Conservation (phyloP, 805 yeast species). For the Kurtzmaniella cleridarum region DNA sequence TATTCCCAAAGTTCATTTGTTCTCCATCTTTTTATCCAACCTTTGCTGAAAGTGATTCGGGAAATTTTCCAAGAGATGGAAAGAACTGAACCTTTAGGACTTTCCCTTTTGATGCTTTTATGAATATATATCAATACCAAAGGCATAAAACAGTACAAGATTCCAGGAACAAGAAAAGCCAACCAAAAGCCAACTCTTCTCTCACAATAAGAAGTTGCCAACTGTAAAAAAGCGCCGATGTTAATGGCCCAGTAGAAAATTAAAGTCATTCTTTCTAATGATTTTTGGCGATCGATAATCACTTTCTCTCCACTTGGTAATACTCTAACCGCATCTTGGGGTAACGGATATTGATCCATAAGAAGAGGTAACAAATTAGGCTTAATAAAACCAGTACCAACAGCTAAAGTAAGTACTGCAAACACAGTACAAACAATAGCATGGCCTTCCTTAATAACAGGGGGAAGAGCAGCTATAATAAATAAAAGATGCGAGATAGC, state of each 20-base stretch:
- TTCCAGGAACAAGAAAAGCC: constrained; percentile 45
- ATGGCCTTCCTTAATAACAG: constrained; percentile 28
- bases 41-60: constrained; percentile 37
- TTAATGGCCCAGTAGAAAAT: constrained; percentile 53
- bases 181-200: constrained; percentile 26
- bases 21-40: constrained; percentile 37
- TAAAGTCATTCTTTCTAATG: constrained; percentile 39
- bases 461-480: constrained; percentile 44
- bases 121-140: constrained; percentile 21
- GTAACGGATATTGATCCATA: constrained; percentile 47
- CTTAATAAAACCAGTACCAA: constrained; percentile 51
- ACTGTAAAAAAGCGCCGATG: constrained; percentile 48
- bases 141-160: constrained; percentile 27
- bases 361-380: constrained; percentile 47
- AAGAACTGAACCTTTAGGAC: constrained; percentile 44
- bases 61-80: constrained; percentile 37
- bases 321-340: constrained; percentile 53
- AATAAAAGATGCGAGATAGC: constrained; percentile 43
- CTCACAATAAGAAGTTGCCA: constrained; percentile 48
- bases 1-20: constrained; percentile 42
- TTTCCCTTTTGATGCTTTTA: constrained; percentile 24
- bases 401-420: constrained; percentile 33
- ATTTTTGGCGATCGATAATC: constrained; percentile 44
- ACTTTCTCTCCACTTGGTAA: constrained; percentile 61
- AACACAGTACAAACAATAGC: constrained; percentile 38